Evolutionary conservation across 2,329 filamentous ascomycete species (phyloP).

Genomic region (Fusarium lyarnte): DNA sequence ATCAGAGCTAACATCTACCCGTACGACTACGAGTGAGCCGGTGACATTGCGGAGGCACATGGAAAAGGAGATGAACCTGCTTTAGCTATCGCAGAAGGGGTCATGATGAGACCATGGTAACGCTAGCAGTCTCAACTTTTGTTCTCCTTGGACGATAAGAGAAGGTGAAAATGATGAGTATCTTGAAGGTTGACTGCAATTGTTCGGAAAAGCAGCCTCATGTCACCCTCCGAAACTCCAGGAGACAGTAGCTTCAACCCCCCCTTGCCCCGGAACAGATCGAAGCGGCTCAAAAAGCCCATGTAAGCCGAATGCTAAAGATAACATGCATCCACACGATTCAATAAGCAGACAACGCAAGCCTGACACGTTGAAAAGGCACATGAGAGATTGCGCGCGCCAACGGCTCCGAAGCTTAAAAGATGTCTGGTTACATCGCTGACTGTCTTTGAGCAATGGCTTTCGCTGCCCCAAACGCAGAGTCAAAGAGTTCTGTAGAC

Average conservation of each 20-base stretch:
- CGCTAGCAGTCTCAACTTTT: not conserved
- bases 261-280: conserved; percentile 2
- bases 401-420: conserved; percentile 9
- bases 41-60: not conserved
- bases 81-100: not conserved
- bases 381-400: conserved; percentile 24
- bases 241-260: not conserved
- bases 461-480: conserved; percentile 1
- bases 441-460: conserved; percentile 24
- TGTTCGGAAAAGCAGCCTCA: not conserved
- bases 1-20: conserved; percentile 25
- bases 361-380: conserved; percentile 22
- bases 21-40: not conserved
- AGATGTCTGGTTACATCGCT: conserved; percentile 7
- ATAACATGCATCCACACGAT: conserved; percentile 15
- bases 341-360: conserved; percentile 16
- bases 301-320: conserved; percentile 2
- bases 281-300: conserved; percentile 9
- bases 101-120: not conserved
- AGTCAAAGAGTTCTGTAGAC: conserved; percentile 1
- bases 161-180: not conserved
- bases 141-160: not conserved
- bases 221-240: not conserved
- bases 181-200: not conserved
- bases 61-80: not conserved